Evolutionary conservation across 2,329 filamentous ascomycete species (phyloP), one percentile per base, ranked within the genome.

Genomic region (Fusarium odoratissimum): DNA sequence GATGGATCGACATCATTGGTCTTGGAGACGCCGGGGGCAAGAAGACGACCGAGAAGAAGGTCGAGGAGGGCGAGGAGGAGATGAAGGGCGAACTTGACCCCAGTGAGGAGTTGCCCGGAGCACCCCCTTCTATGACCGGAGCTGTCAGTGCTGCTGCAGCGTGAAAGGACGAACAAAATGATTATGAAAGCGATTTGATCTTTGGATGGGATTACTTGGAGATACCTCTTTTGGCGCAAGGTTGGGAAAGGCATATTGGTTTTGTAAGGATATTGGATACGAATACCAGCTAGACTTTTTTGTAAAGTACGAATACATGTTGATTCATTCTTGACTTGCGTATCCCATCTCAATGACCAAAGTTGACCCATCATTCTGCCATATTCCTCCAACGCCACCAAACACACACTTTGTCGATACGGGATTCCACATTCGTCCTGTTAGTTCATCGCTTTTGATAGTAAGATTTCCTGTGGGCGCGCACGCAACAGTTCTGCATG

Each of bases 1-100:
- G 80, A 45, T 88, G 84, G 84, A 84, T 90, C 67, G 85, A 89
- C 55, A 81, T 86, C 25, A 82, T 88, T 6, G 87, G 87, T 12
- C 80, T 89, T 69, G 88, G 82, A 0, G 79, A 80, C 3, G 66
- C 75, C 5, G 76, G 68, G 11, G 78, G 80, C 6, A 69, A 73
- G 13, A 81, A 82, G 74, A 76, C 79, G 0, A 67, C 75, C 4
- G 62, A 74, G 16, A 65, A 80, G 60, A 77, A 82, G 69, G 78
- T 82, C 16, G 81, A 82, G 25, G 78, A 82, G 14, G 76, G 77
- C 12, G 81, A 83, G n/a, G 67, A 76, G 38, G 71, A 77, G 38
- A 82, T 82, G 78, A 77, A 81, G 72, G 78, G 75, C 10, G 79
- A 82, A 49, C 71, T 83, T 7, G 82, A 83, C 21, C 80, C 80